These are phyloP conservation scores for Ananas comosus DNA, from an alignment of 176 grass and related monocot genomes.

Conservation along the genomic window DNA sequence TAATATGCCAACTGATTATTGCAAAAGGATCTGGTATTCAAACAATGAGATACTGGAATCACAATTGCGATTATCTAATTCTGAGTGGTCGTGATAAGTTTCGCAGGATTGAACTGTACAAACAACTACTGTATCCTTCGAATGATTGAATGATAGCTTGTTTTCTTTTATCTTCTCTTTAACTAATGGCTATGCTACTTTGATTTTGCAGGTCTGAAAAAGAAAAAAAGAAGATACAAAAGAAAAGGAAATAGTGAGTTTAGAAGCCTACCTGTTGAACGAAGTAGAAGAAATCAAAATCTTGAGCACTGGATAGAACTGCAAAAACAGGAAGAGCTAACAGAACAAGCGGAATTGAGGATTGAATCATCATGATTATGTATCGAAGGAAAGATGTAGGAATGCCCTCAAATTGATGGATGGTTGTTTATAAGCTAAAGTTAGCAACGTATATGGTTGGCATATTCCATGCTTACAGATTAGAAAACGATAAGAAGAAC, in stretches of 20 bases:
- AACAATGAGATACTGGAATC: too few relatives aligned
- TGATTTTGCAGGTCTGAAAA: too few relatives aligned
- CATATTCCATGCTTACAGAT: background rate
- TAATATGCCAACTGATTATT: too few relatives aligned
- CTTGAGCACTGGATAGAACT: constrained; percentile 27
- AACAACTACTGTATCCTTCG: too few relatives aligned
- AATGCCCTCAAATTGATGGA: background rate
- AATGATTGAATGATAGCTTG: too few relatives aligned
- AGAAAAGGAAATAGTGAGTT: background rate
- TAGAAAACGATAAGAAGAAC: background rate
- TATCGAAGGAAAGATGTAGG: background rate
- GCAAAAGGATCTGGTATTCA: too few relatives aligned
- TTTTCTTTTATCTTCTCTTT: too few relatives aligned
- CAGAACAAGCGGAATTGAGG: constrained; percentile 17
- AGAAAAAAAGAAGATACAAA: background rate
- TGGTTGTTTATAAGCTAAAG: background rate
- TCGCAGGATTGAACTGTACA: background rate
- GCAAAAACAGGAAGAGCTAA: constrained; percentile 26
- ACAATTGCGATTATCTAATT: too few relatives aligned
- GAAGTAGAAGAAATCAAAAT: constrained; percentile 90
- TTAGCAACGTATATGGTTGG: background rate
- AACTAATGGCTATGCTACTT: too few relatives aligned
- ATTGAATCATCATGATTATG: constrained; percentile 25
- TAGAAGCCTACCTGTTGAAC: constrained; percentile 53
- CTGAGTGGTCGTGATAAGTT: background rate